Conservation (phyloP, 768 basidiomycete genomes). For the Myochromella boudieri region DNA sequence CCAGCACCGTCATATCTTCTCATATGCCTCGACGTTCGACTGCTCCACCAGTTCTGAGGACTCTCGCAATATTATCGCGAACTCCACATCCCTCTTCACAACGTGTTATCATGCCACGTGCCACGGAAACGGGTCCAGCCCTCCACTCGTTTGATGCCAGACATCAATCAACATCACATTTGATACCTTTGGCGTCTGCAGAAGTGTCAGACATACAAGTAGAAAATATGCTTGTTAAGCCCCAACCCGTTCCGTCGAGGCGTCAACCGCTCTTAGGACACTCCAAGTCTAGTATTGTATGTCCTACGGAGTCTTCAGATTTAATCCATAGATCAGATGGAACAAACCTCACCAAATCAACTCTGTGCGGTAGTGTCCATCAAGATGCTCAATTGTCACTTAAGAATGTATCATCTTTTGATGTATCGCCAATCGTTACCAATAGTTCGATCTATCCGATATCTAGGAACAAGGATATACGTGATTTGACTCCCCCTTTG, state of each 20-base stretch:
- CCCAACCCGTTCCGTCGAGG: background rate
- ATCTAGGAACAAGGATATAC: too few relatives aligned
- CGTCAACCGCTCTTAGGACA: background rate
- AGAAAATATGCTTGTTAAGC: background rate
- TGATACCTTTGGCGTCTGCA: background rate
- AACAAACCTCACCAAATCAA: too few relatives aligned
- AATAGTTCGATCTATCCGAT: too few relatives aligned
- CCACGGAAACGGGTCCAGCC: too few relatives aligned
- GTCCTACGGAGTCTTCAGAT: background rate
- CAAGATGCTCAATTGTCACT: too few relatives aligned
- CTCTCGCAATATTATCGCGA: background rate
- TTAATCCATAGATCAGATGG: too few relatives aligned
- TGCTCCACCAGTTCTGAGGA: background rate
- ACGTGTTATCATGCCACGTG: too few relatives aligned
- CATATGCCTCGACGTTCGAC: background rate
- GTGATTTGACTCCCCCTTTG: too few relatives aligned
- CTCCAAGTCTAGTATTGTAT: background rate
- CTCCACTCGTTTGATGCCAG: too few relatives aligned
- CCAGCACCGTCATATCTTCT: background rate
- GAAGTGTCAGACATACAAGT: background rate
- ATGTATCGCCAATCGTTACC: too few relatives aligned
- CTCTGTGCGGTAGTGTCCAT: too few relatives aligned
- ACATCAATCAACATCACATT: background rate
- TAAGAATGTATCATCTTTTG: too few relatives aligned
- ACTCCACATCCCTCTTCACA: background rate